Evolutionary conservation across 2,329 filamentous ascomycete genomes (phyloP), one percentile per base, ranked within the genome.

Genomic region (Trichoderma guizhouense): DNA sequence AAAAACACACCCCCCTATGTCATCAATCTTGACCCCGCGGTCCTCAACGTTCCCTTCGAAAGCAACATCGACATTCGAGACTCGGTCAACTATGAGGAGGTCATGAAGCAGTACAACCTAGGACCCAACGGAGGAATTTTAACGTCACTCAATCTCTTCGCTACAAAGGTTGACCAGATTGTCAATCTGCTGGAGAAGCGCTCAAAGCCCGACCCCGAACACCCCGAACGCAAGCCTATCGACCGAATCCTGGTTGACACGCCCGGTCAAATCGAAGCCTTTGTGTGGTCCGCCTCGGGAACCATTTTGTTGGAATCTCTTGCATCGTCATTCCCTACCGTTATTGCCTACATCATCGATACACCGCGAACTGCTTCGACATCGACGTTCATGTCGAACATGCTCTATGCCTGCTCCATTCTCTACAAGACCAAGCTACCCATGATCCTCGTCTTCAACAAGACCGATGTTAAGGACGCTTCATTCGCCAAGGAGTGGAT

Each of bases 391-490:
- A 99, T 99, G 96, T 97, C 93, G 81, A 99, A 99, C 83, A 99
- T 99, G 96, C 90, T 99, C 57, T 99, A 99, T 82, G 96, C 96
- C 26, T 98, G 96, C 86, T 97, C 93, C 73, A 99, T 99, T 75
- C 88, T 99, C 18, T 99, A 99, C 88, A 98, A 98, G 86, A 98
- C 95, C 2, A 97, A 97, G 81, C 86, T 99, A 0, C 96, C 96
- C 28, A 99, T 99, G 96, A 97, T 99, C 69, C 85, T 99, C 8
- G 96, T 99, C 12, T 98, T 99, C 87, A 99, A 99, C 86, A 99
- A 99, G 85, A 98, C 95, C 0, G 96, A 99, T 78, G 94, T 97
- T 55, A 94, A 97, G 81, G 92, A 97, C 78, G 93, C 94, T 0
- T 88, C 89, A 30, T 97, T 97, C 78, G 96, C 95, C 1, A 96